These are phyloP conservation scores for Parsonsia alboflavescens DNA, from an alignment of 257 asterid genomes.

Conservation along the genomic window DNA sequence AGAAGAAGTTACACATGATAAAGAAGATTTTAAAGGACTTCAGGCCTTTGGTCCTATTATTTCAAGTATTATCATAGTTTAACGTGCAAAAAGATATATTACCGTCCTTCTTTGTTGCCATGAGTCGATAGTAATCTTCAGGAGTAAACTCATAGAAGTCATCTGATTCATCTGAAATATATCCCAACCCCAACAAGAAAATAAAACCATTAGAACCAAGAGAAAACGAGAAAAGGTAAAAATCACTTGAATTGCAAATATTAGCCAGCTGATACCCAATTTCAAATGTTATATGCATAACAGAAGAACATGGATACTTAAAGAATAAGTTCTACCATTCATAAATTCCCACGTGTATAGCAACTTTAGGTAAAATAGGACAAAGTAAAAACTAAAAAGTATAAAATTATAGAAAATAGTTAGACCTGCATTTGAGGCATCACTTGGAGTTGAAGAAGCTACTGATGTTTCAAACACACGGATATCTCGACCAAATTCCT, in stretches of 20 bases:
- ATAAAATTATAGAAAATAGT: neutral
- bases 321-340: neutral
- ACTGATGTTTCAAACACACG: constrained; percentile 67
- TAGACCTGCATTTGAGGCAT: constrained; percentile 50
- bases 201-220: constrained; percentile 1
- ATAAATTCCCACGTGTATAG: neutral
- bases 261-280: neutral
- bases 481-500: constrained; percentile 72
- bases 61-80: neutral
- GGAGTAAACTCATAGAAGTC: constrained; percentile 89
- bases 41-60: no score
- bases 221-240: no score
- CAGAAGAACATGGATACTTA: neutral
- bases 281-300: neutral
- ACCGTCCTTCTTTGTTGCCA: constrained; percentile 88
- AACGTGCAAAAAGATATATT: neutral
- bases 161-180: constrained; percentile 60
- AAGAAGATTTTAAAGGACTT: neutral
- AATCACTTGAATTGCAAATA: neutral
- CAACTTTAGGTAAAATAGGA: neutral
- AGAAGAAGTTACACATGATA: neutral
- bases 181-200: neutral
- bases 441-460: constrained; percentile 44
- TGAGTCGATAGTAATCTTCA: constrained; percentile 75
- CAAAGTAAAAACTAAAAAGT: constrained; percentile 4